phyloP scores from a whole-genome alignment of 345 rosid genomes.

The Eutrema yunnanense region DNA sequence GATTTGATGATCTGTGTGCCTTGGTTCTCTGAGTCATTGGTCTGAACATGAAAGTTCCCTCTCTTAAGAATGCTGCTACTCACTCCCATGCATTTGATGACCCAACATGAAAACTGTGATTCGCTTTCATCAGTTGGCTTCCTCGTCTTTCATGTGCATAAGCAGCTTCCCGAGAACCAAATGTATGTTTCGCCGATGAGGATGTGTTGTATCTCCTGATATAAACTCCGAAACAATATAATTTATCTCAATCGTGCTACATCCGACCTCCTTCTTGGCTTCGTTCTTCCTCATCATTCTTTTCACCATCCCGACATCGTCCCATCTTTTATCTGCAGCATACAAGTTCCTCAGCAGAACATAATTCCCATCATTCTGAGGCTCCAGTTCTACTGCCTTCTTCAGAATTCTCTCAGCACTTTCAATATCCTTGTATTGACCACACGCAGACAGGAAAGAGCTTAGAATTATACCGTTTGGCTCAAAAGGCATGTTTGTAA shows the following conservation, averaged over 20 bases:
- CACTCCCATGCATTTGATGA: neutral
- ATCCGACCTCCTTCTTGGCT: conserved; percentile 61
- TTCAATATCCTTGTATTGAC: conserved; percentile 41
- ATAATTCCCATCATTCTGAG: conserved; percentile 57
- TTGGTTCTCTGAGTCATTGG: neutral
- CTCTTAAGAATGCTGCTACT: neutral
- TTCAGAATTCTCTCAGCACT: conserved; percentile 48
- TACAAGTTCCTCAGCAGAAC: conserved; percentile 59
- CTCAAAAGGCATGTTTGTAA: conserved; percentile 54
- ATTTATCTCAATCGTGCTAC: conserved; percentile 60
- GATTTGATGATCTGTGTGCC: conserved; percentile 3
- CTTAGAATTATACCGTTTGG: conserved; percentile 61
- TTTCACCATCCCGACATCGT: conserved; percentile 48
- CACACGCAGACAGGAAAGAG: conserved; percentile 65
- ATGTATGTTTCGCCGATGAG: conserved; percentile 30
- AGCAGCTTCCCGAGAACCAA: conserved; percentile 36
- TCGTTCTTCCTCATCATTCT: conserved; percentile 54
- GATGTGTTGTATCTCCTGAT: conserved; percentile 52
- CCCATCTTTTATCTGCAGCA: conserved; percentile 60
- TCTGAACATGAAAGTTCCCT: neutral
- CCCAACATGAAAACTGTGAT: neutral
- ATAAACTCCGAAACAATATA: conserved; percentile 50
- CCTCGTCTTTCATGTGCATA: conserved; percentile 38
- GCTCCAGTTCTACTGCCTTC: conserved; percentile 39
- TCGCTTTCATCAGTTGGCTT: conserved; percentile 9